Base-by-base conservation (phyloP, 192 early-diverging fungal genomes). In the Mortierella hygrophila region DNA sequence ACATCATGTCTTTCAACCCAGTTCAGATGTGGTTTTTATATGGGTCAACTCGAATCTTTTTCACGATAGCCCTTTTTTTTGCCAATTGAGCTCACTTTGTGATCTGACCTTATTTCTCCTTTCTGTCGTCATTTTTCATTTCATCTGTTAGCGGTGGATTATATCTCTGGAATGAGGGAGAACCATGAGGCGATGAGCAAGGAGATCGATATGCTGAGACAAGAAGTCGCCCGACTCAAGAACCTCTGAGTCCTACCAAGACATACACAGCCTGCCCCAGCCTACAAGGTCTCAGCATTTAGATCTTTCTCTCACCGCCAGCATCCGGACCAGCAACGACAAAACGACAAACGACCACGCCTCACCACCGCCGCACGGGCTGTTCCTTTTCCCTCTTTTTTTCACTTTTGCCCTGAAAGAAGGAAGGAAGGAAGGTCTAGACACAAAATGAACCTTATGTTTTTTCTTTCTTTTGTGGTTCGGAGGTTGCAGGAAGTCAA, bases 161-260 rank as follows among this genome's bases (percentile, higher is more conserved):
- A 81, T 71, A 93, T 93, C 49, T 80, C 82, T 5, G 72, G 71
- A 26, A 82, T 93, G 55, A 93, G 91, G 74, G 87, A 84, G 21
- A 88, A 77, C 76, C 90, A 93, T 77, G 89, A 90, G 68, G 91
- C 91, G 68, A 81, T 91, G 84, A 71, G 81, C 15, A 88, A 89
- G 72, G 91, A 93, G 80, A 83, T 89, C 54, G 89, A 91, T 40
- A 81, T 88, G 82, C 73, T 92, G 65, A 82, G 91, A 38, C 83
- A 88, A 75, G 88, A 93, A 68, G 74, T 92, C 10, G 70, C 80
- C 13, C 87, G 75, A 41, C 80, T 89, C 38, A 87, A 89, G 71
- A 80, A 81, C 73, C 75, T 85, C 4, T 76, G 42, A 77, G 60
- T 52, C 49, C 49, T 18, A 52, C 60, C 6, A n/a, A 26, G 4